Conservation (phyloP, 2,329 filamentous ascomycete genomes). For the Diplodia mutila region DNA sequence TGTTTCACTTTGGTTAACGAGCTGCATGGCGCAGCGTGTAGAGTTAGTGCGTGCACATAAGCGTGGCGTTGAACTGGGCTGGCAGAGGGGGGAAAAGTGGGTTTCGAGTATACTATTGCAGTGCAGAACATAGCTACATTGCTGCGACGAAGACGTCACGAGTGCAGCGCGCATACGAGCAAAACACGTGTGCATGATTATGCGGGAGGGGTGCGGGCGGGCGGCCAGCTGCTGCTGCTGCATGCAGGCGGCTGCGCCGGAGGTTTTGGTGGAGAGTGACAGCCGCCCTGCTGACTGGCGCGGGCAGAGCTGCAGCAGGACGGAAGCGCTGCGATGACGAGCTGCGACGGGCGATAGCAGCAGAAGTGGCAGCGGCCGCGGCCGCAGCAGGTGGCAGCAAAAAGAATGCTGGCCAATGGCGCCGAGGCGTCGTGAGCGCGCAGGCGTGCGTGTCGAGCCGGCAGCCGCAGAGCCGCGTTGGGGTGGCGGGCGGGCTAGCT, state of each 20-base stretch:
- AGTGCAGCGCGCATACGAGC: not conserved
- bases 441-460: constrained; percentile 7
- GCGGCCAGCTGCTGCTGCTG: not conserved
- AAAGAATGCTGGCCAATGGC: not conserved
- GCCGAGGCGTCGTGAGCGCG: not conserved
- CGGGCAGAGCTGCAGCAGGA: not conserved
- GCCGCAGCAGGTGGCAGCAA: too few species aligned
- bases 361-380: not conserved
- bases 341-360: not conserved
- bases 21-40: constrained; percentile 4
- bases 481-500: constrained; percentile 1
- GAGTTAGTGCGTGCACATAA: constrained; percentile 10
- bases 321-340: too few species aligned
- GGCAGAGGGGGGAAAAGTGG: not conserved
- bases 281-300: not conserved
- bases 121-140: constrained; percentile 1
- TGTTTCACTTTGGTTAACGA: constrained; percentile 54
- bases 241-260: not conserved
- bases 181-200: constrained; percentile 8
- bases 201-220: constrained; percentile 2
- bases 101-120: constrained; percentile 11
- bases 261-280: not conserved
- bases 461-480: constrained; percentile 23
- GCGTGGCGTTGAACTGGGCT: constrained; percentile 21
- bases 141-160: not conserved